phyloP scores from a whole-genome alignment of 164 flowering plant genomes.

The Euptelea pleiosperma region DNA sequence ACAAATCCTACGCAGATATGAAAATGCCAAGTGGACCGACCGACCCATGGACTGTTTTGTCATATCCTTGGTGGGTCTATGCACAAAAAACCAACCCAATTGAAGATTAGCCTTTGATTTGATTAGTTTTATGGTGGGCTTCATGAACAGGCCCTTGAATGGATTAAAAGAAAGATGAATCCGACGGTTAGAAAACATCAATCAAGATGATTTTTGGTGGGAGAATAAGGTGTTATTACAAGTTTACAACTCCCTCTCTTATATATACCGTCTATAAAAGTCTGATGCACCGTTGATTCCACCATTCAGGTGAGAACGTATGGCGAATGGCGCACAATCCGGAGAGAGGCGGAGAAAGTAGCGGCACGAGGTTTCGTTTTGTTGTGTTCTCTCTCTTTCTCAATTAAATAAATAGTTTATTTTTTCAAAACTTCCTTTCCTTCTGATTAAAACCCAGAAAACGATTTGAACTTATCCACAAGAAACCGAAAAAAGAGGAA shows the following conservation, averaged over 20 bases:
- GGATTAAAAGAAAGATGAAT: no score
- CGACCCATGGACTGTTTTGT: no score
- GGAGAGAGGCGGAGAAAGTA: conserved; percentile 34
- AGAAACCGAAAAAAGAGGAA: conserved; percentile 12
- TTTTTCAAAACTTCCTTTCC: no score
- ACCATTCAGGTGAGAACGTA: conserved; percentile 52
- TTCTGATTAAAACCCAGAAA: no score
- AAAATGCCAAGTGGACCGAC: no score
- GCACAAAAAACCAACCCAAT: no score
- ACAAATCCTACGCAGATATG: neutral
- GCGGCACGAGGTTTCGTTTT: conserved; percentile 33
- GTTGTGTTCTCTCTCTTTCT: conserved; percentile 12
- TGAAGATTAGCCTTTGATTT: no score
- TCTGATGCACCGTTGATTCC: conserved; percentile 41
- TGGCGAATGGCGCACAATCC: conserved; percentile 56
- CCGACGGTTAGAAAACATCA: neutral
- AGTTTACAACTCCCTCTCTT: neutral
- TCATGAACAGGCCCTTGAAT: no score
- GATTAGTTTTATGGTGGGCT: no score
- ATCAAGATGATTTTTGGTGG: no score
- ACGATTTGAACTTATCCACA: conserved; percentile 39
- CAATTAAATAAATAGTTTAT: no score
- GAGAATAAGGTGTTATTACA: neutral
- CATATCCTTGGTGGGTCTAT: no score
- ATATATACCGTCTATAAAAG: neutral